These are phyloP conservation scores for Babesia microti DNA, from an alignment of 169 alveolate species.

Conservation along the genomic window DNA sequence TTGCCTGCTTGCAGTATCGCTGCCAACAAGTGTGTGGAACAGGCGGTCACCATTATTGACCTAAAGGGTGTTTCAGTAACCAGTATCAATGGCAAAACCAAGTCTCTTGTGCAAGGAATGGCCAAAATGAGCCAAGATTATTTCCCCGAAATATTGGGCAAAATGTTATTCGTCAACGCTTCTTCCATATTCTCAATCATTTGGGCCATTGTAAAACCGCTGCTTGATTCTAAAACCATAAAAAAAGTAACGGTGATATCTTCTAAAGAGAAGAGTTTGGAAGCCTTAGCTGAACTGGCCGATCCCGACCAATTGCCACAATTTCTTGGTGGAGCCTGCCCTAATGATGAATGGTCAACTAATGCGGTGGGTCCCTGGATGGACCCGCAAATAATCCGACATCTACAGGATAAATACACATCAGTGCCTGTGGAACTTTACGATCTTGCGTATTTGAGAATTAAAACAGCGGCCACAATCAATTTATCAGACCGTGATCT, in stretches of 20 bases:
- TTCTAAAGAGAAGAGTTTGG: constrained; percentile 43
- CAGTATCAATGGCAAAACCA: constrained; percentile 45
- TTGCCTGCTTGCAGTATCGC: constrained; percentile 24
- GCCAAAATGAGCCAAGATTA: constrained; percentile 75
- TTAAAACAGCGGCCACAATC: not conserved
- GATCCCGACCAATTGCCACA: constrained; percentile 57
- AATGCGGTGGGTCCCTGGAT: constrained; percentile 41
- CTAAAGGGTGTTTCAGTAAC: constrained; percentile 46
- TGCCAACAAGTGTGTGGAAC: constrained; percentile 28
- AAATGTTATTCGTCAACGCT: constrained; percentile 76
- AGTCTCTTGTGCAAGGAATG: constrained; percentile 45
- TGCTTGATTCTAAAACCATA: constrained; percentile 77
- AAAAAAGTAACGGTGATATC: constrained; percentile 74
- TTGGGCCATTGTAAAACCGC: constrained; percentile 76
- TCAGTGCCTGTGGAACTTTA: constrained; percentile 29
- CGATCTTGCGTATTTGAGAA: constrained; percentile 9
- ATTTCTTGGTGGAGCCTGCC: constrained; percentile 53
- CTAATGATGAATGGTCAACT: constrained; percentile 35
- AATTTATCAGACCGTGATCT: not conserved
- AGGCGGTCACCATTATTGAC: constrained; percentile 50
- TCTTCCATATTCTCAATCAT: constrained; percentile 77
- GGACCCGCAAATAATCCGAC: constrained; percentile 23
- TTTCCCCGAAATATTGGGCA: constrained; percentile 83
- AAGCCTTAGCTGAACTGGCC: constrained; percentile 32
- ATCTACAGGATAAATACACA: constrained; percentile 20